Conservation (phyloP, 2,329 filamentous ascomycete genomes). For the Sporothrix inflata region DNA sequence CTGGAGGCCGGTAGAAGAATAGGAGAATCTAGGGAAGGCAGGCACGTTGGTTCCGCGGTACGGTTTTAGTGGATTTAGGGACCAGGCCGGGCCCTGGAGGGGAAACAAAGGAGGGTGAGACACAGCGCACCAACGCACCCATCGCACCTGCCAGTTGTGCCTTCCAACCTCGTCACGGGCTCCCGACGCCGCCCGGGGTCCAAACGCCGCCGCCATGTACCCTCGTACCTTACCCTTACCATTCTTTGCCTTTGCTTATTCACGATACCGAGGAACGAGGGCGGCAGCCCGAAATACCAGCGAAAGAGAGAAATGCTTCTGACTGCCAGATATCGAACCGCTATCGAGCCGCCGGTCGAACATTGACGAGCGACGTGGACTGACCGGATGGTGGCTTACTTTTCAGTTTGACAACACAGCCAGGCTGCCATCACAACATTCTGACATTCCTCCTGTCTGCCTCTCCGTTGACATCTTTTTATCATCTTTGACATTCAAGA, state of each 20-base stretch:
- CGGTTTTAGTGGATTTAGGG: neutral
- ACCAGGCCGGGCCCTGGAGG: neutral
- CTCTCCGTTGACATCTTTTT: neutral
- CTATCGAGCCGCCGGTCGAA: conserved; percentile 5
- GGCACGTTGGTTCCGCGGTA: neutral
- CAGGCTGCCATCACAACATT: neutral
- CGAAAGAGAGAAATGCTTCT: conserved; percentile 13
- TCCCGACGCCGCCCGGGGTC: neutral
- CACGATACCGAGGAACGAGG: conserved; percentile 12
- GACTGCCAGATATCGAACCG: conserved; percentile 14
- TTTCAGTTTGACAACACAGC: neutral
- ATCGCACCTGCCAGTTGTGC: neutral
- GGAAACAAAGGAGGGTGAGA: conserved; percentile 10
- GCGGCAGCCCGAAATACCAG: neutral
- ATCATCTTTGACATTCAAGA: neutral
- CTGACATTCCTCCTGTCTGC: neutral
- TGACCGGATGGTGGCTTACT: neutral
- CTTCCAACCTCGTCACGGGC: neutral
- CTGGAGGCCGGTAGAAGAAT: neutral
- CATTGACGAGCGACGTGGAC: neutral
- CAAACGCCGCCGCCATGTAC: neutral
- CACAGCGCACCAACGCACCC: neutral
- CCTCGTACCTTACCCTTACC: neutral
- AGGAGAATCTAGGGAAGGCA: neutral
- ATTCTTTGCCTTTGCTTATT: conserved; percentile 18